Conservation (phyloP, 352 stramenopile species). For the Phytophthora idaei region DNA sequence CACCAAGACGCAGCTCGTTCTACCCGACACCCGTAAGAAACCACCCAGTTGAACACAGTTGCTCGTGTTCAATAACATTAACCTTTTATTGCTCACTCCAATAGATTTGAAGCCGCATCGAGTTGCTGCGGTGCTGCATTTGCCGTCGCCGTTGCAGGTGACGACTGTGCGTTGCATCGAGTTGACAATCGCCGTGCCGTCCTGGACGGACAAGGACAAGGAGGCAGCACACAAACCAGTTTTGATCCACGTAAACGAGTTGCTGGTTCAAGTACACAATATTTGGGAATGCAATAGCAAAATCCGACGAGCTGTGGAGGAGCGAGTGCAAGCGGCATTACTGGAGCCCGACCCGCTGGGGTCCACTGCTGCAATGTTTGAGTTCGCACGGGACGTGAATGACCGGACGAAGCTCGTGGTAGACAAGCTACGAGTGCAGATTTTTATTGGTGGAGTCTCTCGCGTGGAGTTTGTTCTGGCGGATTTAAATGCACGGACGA, state of each 20-base stretch:
- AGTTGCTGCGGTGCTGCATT: conserved; percentile 47
- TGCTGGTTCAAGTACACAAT: conserved; percentile 59
- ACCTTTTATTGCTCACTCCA: not conserved
- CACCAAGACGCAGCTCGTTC: conserved; percentile 47
- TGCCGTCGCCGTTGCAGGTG: conserved; percentile 56
- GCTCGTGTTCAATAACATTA: not conserved
- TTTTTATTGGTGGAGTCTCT: conserved; percentile 46
- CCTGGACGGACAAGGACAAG: conserved; percentile 57
- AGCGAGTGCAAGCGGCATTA: conserved; percentile 40
- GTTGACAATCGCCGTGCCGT: conserved; percentile 61
- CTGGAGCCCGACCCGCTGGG: conserved; percentile 65
- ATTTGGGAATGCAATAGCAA: conserved; percentile 54
- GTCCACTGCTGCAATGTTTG: conserved; percentile 64
- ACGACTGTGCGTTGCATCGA: conserved; percentile 60
- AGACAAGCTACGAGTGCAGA: conserved; percentile 58
- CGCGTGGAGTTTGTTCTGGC: conserved; percentile 47
- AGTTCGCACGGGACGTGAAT: conserved; percentile 58
- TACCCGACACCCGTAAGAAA: conserved; percentile 55
- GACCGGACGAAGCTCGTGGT: conserved; percentile 56
- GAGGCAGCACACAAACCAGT: conserved; percentile 57
- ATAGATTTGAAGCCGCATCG: conserved; percentile 74
- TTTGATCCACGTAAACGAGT: conserved; percentile 48
- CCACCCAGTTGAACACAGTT: not conserved
- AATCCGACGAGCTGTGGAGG: conserved; percentile 36
- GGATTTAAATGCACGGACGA: conserved; percentile 59